phyloP scores from a whole-genome alignment of 2,329 filamentous ascomycete species.

The Penicillium aurantiogriseum region DNA sequence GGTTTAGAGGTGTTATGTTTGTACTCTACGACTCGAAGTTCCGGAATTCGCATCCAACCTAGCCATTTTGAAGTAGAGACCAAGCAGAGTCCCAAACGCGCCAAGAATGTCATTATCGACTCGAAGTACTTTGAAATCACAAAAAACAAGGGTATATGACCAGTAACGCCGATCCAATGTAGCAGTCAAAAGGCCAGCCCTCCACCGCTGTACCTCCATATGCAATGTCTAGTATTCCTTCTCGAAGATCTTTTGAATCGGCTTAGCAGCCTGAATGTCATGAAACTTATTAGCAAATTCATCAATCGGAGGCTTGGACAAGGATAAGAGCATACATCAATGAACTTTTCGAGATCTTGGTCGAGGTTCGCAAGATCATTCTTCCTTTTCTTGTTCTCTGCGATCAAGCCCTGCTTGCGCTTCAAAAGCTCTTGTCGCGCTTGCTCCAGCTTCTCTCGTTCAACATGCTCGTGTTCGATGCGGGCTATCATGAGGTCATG shows the following conservation, averaged over 20 bases:
- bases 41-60: neutral
- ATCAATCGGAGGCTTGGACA: neutral
- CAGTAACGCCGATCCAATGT: slow-evolving; percentile 25
- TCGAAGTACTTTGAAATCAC: slow-evolving; percentile 5
- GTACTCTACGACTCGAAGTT: neutral
- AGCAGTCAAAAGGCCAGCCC: slow-evolving; percentile 11
- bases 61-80: neutral
- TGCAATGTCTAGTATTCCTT: slow-evolving; percentile 55
- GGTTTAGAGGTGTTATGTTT: neutral
- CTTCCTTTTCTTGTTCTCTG: slow-evolving; percentile 86
- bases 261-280: slow-evolving; percentile 69
- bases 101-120: neutral
- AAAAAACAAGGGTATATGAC: slow-evolving; percentile 28
- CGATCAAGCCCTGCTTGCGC: slow-evolving; percentile 66
- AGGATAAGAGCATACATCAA: slow-evolving; percentile 62
- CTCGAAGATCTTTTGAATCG: slow-evolving; percentile 81
- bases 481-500: slow-evolving; percentile 83
- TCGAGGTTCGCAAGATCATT: slow-evolving; percentile 90
- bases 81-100: neutral
- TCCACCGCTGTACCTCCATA: slow-evolving; percentile 5
- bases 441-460: slow-evolving; percentile 81
- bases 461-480: slow-evolving; percentile 84
- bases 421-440: slow-evolving; percentile 74
- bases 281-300: slow-evolving; percentile 10
- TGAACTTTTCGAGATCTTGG: slow-evolving; percentile 88